Conservation (phyloP, 257 asterid species). For the Gentiana macrophylla region DNA sequence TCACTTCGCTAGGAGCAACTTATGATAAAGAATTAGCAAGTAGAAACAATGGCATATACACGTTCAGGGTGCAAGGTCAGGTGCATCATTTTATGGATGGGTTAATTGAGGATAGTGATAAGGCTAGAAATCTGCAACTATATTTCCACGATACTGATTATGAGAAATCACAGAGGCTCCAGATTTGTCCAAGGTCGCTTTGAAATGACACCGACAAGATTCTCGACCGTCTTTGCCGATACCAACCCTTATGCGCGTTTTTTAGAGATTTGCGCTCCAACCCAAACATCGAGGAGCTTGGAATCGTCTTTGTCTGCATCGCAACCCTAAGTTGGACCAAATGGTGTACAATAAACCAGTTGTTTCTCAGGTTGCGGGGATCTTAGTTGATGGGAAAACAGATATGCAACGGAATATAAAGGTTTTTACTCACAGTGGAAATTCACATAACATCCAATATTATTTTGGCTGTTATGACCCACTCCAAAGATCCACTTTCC, state of each 20-base stretch:
- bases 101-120: not conserved
- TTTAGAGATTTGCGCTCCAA: not conserved
- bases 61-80: not conserved
- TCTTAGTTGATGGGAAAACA: not conserved
- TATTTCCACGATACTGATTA: not conserved
- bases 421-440: not conserved
- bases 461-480: constrained; percentile 3
- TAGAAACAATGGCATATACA: not conserved
- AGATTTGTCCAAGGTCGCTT: not conserved
- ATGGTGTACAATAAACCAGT: not conserved
- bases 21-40: not conserved
- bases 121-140: not conserved
- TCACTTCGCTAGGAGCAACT: not conserved
- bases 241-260: not conserved
- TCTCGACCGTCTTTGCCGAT: no score
- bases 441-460: not conserved
- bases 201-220: not conserved
- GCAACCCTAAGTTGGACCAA: not conserved
- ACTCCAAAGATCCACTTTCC: no score
- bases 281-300: not conserved
- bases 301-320: not conserved
- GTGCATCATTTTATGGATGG: not conserved
- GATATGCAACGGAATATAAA: not conserved
- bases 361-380: not conserved
- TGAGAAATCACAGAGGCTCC: not conserved